Base-by-base conservation (phyloP, 768 basidiomycete species). In the Scleroderma bovista region DNA sequence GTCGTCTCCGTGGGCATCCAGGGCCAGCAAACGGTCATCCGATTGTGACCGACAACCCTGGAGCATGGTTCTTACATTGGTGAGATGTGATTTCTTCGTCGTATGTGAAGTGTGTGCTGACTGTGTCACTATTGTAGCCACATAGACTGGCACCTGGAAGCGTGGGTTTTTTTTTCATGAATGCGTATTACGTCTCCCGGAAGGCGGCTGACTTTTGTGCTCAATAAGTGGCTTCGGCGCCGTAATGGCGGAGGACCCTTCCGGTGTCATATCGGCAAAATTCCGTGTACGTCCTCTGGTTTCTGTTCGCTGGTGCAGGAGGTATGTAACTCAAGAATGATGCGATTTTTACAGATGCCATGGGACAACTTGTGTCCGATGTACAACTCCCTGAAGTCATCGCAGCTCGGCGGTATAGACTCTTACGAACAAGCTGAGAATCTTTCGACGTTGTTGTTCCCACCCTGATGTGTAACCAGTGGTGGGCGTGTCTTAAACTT, bases 11-110 rank as follows among this genome's bases (percentile, higher is more conserved):
- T 56, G 26, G 62, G 64, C 9, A 58, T 49, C 41, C 50, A 46
- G 17, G 62, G 77, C 57, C 56, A 76, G 66, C 61, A 73, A 59
- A 72, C 77, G 39, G 71, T 75, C 8, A 65, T 86, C 32, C 75
- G 83, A 38, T 85, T 62, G 64, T 69, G 17, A 82, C 83, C 2
- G 79, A 86, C 55, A 86, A 86, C 60, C 68, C 81, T 1, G 83
- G 84, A 6, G 74, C 78, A 10, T 82, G 80, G 76, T 67, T 75
- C 53, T 52, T 75, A 37, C 75, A 76, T 50, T 75, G 65, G 64
- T 65, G 48, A 39, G 29, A 29, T 12, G 46, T 19, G 16, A 44
- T 12, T n/a, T 39, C 6, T 34, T 20, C 8, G 33, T 15, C 8
- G 2, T 16, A 34, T 20, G 6, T 17, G 16, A 17, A 12, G 22